Percentiles rank a stretch among this genome's conserved stretches.
These are phyloP conservation scores for Xylariales sp. DNA, from an alignment of 2,329 filamentous ascomycete genomes.

Conservation along the genomic window DNA sequence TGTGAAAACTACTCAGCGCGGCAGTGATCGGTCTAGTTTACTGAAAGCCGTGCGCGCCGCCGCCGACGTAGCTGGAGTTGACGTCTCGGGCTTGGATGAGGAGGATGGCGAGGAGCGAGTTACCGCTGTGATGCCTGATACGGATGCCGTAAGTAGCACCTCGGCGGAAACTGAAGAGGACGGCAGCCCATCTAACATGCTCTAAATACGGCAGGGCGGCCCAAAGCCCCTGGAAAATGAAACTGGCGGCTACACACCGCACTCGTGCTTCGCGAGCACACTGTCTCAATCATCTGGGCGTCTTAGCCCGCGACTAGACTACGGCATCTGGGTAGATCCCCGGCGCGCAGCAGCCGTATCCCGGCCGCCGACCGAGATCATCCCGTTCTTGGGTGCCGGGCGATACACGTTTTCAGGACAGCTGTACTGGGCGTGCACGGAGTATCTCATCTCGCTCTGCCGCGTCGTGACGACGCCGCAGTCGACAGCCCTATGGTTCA, in stretches of 20 bases:
- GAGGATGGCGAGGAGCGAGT: not conserved
- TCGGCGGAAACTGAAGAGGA: not conserved
- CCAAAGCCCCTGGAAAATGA: not conserved
- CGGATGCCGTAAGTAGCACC: not conserved
- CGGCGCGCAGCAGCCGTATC: conserved; percentile 37
- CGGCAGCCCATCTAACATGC: not conserved
- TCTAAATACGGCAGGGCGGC: no score
- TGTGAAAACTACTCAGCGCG: conserved; percentile 24
- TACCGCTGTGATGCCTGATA: not conserved
- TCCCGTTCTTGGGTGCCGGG: conserved; percentile 45
- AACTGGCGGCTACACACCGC: not conserved
- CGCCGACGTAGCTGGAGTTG: conserved; percentile 37
- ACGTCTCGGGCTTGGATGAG: conserved; percentile 15
- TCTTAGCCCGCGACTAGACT: conserved; percentile 36
- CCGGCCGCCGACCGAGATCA: conserved; percentile 38
- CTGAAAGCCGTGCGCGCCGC: conserved; percentile 39
- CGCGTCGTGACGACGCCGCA: conserved; percentile 30
- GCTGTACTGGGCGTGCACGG: conserved; percentile 46
- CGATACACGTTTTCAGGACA: conserved; percentile 44
- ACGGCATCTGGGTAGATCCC: conserved; percentile 43
- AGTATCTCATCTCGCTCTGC: conserved; percentile 42
- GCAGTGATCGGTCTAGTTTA: conserved; percentile 37
- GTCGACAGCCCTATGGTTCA: conserved; percentile 28
- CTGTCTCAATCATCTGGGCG: conserved; percentile 7
- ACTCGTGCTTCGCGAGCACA: not conserved